These are phyloP conservation scores for Chlamydomonas incerta DNA, from an alignment of 139 green algal genomes.

Conservation along the genomic window DNA sequence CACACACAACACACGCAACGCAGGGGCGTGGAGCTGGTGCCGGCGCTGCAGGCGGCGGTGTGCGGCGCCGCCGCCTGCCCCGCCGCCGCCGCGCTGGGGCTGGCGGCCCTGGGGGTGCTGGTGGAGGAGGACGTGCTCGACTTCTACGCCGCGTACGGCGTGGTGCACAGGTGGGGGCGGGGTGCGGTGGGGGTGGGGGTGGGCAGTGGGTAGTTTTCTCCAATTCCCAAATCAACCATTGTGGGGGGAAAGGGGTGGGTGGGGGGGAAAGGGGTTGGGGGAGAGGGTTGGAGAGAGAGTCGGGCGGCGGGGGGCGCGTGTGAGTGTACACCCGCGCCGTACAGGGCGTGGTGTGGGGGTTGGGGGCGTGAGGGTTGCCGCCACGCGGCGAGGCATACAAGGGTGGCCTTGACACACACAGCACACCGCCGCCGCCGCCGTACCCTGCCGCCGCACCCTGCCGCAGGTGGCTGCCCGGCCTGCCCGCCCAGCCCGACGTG, in stretches of 20 bases:
- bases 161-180: conserved; percentile 49
- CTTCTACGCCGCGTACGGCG: conserved; percentile 71
- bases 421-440: no score
- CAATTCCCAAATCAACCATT: no score
- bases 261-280: not conserved
- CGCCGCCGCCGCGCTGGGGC: conserved; percentile 48
- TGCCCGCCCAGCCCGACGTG: conserved; percentile 50
- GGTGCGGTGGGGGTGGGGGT: not conserved
- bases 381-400: no score
- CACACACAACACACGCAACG: not conserved
- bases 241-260: no score
- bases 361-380: no score
- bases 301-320: no score
- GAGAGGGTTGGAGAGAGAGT: no score
- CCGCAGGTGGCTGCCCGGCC: conserved; percentile 39
- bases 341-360: no score
- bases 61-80: conserved; percentile 9
- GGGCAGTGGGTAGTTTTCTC: not conserved
- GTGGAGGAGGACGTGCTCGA: conserved; percentile 69
- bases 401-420: no score
- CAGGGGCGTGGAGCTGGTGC: conserved; percentile 61
- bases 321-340: no score
- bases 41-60: conserved; percentile 43
- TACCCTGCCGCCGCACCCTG: not conserved
- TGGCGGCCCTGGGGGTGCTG: conserved; percentile 54